Conservation (phyloP, 768 basidiomycete genomes). For the Rhodosporidiobolus sp. region DNA sequence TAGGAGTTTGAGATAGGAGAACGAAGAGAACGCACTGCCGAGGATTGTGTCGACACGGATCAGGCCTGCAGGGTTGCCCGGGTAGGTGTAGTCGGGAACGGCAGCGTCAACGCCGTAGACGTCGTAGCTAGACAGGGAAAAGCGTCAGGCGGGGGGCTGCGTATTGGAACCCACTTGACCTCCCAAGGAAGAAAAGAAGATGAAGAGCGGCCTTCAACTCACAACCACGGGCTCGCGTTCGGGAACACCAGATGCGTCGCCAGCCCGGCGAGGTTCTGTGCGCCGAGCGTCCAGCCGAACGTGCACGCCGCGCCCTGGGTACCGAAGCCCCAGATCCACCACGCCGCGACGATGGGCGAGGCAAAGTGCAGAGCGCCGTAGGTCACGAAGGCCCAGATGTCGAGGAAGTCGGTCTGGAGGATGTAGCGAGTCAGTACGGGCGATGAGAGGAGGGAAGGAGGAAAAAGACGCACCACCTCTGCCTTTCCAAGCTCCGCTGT, state of each 20-base stretch:
- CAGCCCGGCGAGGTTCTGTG: constrained; percentile 33
- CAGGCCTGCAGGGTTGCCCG: constrained; percentile 35
- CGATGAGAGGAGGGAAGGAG: neutral
- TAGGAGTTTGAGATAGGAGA: neutral
- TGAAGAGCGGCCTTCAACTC: neutral
- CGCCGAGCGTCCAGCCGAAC: constrained; percentile 31
- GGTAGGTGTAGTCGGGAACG: constrained; percentile 34
- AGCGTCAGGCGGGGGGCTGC: neutral
- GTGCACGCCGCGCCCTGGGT: constrained; percentile 32
- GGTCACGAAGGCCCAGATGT: constrained; percentile 31
- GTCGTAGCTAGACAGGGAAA: constrained; percentile 20
- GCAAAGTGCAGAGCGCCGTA: constrained; percentile 40
- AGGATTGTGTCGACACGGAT: constrained; percentile 36
- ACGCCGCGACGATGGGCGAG: constrained; percentile 29
- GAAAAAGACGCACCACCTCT: constrained; percentile 4
- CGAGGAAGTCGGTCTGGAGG: constrained; percentile 20
- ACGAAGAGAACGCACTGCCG: constrained; percentile 23
- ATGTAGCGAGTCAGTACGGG: neutral
- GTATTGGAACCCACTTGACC: neutral
- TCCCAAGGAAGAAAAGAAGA: neutral
- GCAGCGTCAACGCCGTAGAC: constrained; percentile 35
- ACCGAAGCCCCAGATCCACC: constrained; percentile 41
- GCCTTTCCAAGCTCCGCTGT: constrained; percentile 10
- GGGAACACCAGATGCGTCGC: constrained; percentile 37
- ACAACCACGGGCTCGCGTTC: constrained; percentile 39